Base-by-base conservation (phyloP, 164 flowering plant species). In the Kingdonia uniflora region DNA sequence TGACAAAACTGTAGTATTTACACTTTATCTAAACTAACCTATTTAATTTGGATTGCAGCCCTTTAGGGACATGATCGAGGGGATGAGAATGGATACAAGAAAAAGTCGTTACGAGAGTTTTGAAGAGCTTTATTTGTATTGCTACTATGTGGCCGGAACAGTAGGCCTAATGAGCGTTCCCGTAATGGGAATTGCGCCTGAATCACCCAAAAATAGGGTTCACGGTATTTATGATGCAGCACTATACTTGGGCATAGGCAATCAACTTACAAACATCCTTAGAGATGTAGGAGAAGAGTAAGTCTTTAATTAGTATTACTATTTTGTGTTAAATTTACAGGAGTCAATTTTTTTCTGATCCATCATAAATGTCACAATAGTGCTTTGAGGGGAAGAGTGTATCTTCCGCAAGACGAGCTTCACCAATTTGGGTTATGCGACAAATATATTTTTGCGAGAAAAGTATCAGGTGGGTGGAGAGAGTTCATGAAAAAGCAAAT, bases 221-320 rank as follows among this genome's bases (percentile, higher is more conserved):
- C 76, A 76, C 19, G 60, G 48, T 13, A 53, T 81, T 14, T 83
- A 81, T 33, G 61, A 69, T 54, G 77, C 85, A 8, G 88, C 91
- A 6, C 68, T 86, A 23, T 51, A 60, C 44, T 62, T 84, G 65
- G 91, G 86, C 6, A 74, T 86, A 5, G 95, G 82, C 20, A 84
- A 81, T 72, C 95, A 84, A 57, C 79, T 86, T 2, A 80, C 91
- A 6, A 86, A 86, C 72, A 86, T 86, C 44, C 83, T 86, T 2
- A 68, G 95, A 67, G 95, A 86, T 49, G 95, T 84, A 0, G 95
- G 86, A 47, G 95, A 81, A 65, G 91, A 86, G 91, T 86, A 67
- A 69, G 87, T 62, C n/a, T n/a, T 2, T n/a, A 19, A 37, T 25
- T 38, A 24, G 7, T 14, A 14, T 14, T 15, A 19, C 11, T 45